Evolutionary conservation across 768 basidiomycete genomes (phyloP).

Genomic region (Tubosaeta sp.): DNA sequence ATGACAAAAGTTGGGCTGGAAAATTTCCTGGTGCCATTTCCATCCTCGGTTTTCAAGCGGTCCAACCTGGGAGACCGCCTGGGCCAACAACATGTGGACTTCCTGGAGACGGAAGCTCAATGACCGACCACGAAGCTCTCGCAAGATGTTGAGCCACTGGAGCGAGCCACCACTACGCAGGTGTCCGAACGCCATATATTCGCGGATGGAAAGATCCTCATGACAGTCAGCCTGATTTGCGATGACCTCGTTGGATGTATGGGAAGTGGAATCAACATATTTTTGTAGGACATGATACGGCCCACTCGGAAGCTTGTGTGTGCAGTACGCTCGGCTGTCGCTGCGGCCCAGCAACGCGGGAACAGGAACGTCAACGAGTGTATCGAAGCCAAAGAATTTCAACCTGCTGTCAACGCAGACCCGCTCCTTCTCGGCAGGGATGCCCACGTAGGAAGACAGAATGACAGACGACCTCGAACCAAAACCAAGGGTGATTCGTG

Average conservation of each 20-base stretch:
- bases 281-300: conserved; percentile 35
- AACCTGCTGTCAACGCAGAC: conserved; percentile 32
- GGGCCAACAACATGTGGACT: conserved; percentile 39
- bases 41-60: conserved; percentile 13
- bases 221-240: conserved; percentile 41
- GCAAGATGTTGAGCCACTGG: conserved; percentile 49
- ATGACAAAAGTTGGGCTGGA: conserved; percentile 26
- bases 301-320: conserved; percentile 28
- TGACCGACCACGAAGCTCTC: conserved; percentile 35
- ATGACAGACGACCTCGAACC: conserved; percentile 26
- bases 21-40: conserved; percentile 39
- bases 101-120: conserved; percentile 37
- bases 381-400: conserved; percentile 29
- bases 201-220: conserved; percentile 38
- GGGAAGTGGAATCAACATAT: conserved; percentile 32
- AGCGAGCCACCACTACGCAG: conserved; percentile 41
- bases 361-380: conserved; percentile 5
- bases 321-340: conserved; percentile 23
- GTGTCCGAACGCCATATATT: conserved; percentile 40
- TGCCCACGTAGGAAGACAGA: conserved; percentile 29
- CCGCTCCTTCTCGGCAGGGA: conserved; percentile 11
- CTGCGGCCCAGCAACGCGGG: conserved; percentile 5
- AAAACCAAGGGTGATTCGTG: conserved; percentile 36
- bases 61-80: conserved; percentile 43
- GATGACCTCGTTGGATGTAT: conserved; percentile 40